Conservation (phyloP, 164 flowering plant genomes). For the Vitis rotundifolia region DNA sequence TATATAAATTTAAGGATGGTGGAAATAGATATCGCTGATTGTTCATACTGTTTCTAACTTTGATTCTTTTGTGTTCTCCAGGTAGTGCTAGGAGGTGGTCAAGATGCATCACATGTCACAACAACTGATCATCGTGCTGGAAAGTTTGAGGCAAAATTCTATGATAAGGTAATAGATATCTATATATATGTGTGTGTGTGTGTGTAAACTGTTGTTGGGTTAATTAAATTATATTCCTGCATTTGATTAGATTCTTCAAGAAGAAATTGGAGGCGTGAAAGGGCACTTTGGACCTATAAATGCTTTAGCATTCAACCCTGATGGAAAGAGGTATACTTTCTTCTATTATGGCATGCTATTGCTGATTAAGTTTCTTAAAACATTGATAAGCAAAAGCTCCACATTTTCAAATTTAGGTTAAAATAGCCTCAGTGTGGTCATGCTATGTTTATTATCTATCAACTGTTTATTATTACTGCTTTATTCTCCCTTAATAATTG, state of each 20-base stretch:
- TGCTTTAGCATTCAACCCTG: slow-evolving; percentile 92
- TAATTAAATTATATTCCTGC: too few species aligned
- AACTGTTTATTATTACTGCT: too few species aligned
- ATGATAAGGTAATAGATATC: slow-evolving; percentile 58
- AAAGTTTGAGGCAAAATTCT: slow-evolving; percentile 93
- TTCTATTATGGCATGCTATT: background rate
- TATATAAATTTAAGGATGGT: too few species aligned
- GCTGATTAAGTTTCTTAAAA: background rate
- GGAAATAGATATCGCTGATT: too few species aligned
- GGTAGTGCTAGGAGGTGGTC: slow-evolving; percentile 99
- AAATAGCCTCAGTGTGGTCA: too few species aligned
- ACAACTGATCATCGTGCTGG: slow-evolving; percentile 97
- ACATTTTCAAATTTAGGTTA: background rate
- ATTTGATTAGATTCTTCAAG: slow-evolving; percentile 65
- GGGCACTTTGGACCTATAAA: slow-evolving; percentile 98
- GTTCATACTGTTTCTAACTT: too few species aligned
- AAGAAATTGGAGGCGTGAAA: slow-evolving; percentile 95
- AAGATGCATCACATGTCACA: slow-evolving; percentile 86
- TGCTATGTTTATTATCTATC: too few species aligned
- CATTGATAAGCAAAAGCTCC: background rate
- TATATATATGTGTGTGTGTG: background rate
- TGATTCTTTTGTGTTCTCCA: slow-evolving; percentile 16
- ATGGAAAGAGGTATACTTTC: slow-evolving; percentile 72
- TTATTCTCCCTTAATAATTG: too few species aligned
- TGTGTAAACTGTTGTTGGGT: background rate